Evolutionary conservation across 768 basidiomycete species (phyloP), one percentile per base, ranked within the genome.

Genomic region (Chlorophyllum brunneum): DNA sequence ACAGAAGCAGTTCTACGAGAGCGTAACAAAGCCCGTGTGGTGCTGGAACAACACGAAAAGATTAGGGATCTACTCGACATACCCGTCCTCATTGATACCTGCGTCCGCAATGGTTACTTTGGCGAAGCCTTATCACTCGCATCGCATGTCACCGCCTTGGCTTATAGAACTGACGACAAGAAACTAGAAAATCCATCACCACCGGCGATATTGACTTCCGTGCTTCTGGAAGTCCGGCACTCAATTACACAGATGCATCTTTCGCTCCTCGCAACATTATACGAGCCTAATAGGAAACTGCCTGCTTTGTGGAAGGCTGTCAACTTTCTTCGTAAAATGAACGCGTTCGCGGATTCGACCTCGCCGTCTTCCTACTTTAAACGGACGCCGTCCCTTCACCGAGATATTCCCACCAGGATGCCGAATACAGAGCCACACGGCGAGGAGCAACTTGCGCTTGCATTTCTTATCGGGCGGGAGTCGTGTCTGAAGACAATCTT

Each of bases 21-120:
- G 46, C 78, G 95, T 31, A 75, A 79, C 54, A 85, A 86, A 57
- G 91, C 91, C 0, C 76, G 83, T 27, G 74, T 89, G 44, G 91
- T 98, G n/a, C 80, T 93, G 54, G 95, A 98, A 60, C 90, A 95
- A 60, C 88, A 93, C 63, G 92, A 95, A 66, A 94, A 94, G 67
- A 79, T 98, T 54, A 79, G 88, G 57, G 94, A 98, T 66, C 70
- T 98, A 30, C 81, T 98, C 51, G 94, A 97, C 59, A 80, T 95
- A 42, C 93, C 95, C 7, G 74, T 88, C 45, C 78, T 99, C 26
- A 87, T 97, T 63, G 92, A 95, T 64, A 91, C 92, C 1, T 98
- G 93, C 63, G 88, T 97, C 11, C 81, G 93, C 33, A 93, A 92
- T 61, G 92, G 92, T 5, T 88, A 90, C 67, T 98, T 94, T 70